Evolutionary conservation across 768 basidiomycete species (phyloP), one percentile per base, ranked within the genome.

Genomic region (Mycena filopes): DNA sequence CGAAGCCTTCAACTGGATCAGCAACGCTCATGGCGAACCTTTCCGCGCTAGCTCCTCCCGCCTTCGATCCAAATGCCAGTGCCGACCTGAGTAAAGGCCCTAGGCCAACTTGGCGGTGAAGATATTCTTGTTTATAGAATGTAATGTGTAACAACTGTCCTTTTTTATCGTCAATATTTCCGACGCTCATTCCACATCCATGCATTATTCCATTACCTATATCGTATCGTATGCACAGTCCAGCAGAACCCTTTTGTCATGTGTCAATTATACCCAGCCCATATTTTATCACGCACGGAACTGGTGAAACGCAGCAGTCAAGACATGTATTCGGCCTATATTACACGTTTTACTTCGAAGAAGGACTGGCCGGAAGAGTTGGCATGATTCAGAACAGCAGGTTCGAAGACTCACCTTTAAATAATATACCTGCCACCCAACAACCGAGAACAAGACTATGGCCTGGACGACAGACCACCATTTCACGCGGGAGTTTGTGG

Each of bases 391-490:
- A 40, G 63, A 47, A 46, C 59, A 72, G 64, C 60, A 57, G 18
- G 31, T 33, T 23, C 40, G 21, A 40, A 49, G 28, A 73, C 80
- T 69, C 66, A 90, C 94, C 85, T 98, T 96, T 55, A 99, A 83
- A 80, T 98, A 98, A 79, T 96, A 98, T 61, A 99, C 87, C 79
- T 99, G 98, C 96, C 96, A 99, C 46, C 87, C 96, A 58, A 98
- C 96, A 0, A 98, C 92, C 3, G 88, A 83, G 74, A 98, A 92
- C 60, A 99, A 81, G 23, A 99, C 92, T 42, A 93, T 74, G 5
- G 92, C 85, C 77, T 99, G 98, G 9, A 95, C 76, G 65, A 99
- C 90, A 3, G 95, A 96, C 98, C 98, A 99, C 95, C 95, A 99
- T 81, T 98, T 99, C 56, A 99, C 97, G 41, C 98, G 89, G 41